phyloP scores from a whole-genome alignment of 2,329 filamentous ascomycete species.

The Podosphaera leucotricha region DNA sequence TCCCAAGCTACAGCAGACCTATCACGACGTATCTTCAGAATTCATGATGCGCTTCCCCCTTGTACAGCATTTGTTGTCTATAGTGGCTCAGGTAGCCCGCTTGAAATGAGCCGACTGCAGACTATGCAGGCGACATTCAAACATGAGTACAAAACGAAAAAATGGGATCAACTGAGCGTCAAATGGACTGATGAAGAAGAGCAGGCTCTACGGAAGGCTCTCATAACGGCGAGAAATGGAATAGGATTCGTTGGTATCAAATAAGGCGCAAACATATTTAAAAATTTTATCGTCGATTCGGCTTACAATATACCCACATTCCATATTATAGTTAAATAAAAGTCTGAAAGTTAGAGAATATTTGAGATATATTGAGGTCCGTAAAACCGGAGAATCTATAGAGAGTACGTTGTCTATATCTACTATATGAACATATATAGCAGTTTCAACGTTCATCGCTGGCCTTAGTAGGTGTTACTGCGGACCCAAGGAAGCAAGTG shows the following conservation, averaged over 20 bases:
- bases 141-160: slow-evolving; percentile 39
- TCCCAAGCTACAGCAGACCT: slow-evolving; percentile 9
- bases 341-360: too few relatives aligned
- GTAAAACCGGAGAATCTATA: too few relatives aligned
- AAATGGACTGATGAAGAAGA: slow-evolving; percentile 46
- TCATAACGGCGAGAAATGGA: slow-evolving; percentile 32
- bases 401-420: too few relatives aligned
- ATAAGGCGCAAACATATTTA: slow-evolving; percentile 17
- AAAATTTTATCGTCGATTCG: too few relatives aligned
- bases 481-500: too few relatives aligned
- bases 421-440: too few relatives aligned
- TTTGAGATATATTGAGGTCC: too few relatives aligned
- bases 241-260: slow-evolving; percentile 43
- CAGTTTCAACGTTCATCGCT: too few relatives aligned
- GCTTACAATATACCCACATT: too few relatives aligned
- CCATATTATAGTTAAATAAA: too few relatives aligned
- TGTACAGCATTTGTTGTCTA: slow-evolving; percentile 42
- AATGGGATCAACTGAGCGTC: slow-evolving; percentile 43
- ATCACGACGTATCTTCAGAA: slow-evolving; percentile 25
- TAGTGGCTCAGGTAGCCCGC: slow-evolving; percentile 43
- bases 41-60: slow-evolving; percentile 34
- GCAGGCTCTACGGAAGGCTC: slow-evolving; percentile 34
- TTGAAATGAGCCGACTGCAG: slow-evolving; percentile 38
- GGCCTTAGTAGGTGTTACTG: too few relatives aligned
- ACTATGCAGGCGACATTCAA: slow-evolving; percentile 35